A percentile compares a stretch with the other conserved stretches of the same genome.
phyloP scores from a whole-genome alignment of 176 grass and related monocot species.

The Cenchrus americanus region DNA sequence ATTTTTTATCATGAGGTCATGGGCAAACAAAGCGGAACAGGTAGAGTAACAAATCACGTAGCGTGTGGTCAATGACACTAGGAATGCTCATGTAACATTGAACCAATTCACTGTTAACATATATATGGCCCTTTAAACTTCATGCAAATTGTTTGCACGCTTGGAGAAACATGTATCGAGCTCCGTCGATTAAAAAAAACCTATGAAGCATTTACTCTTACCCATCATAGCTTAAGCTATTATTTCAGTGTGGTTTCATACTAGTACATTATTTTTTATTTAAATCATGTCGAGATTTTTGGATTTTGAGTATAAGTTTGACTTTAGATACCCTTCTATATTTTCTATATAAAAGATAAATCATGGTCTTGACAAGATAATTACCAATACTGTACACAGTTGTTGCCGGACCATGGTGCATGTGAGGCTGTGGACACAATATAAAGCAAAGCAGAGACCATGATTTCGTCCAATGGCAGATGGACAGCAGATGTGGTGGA shows the following conservation, averaged over 20 bases:
- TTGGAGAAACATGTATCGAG: background rate
- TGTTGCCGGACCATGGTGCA: background rate
- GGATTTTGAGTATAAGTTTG: background rate
- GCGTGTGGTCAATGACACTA: background rate
- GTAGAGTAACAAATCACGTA: background rate
- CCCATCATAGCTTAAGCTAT: background rate
- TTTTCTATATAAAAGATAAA: background rate
- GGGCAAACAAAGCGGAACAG: too few relatives aligned
- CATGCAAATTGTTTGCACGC: background rate
- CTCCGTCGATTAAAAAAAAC: background rate
- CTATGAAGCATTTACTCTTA: background rate
- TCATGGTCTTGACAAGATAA: background rate
- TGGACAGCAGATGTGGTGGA: constrained; percentile 23
- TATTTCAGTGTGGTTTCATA: background rate
- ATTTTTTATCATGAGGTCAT: too few relatives aligned
- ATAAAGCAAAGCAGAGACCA: background rate
- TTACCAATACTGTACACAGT: background rate
- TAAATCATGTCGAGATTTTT: background rate
- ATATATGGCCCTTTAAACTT: background rate
- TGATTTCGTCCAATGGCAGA: constrained; percentile 27
- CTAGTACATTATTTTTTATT: background rate
- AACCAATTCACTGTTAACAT: background rate
- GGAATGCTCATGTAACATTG: background rate
- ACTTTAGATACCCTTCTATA: background rate
- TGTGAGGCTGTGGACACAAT: background rate